phyloP scores from a whole-genome alignment of 2,329 filamentous ascomycete genomes.

The Cladosporium oxysporum region DNA sequence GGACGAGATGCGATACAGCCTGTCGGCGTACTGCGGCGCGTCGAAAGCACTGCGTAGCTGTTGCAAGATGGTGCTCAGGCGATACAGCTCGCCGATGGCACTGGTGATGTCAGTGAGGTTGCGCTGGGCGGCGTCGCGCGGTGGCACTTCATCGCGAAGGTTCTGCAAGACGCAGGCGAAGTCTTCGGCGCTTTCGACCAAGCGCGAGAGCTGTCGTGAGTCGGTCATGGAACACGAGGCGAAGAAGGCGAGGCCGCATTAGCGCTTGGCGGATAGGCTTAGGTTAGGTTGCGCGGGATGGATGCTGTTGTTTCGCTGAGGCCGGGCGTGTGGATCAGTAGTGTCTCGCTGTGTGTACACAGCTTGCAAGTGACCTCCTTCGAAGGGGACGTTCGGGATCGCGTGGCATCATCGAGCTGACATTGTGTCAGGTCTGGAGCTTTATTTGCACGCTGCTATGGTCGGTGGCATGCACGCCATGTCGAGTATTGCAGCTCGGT shows the following conservation, averaged over 20 bases:
- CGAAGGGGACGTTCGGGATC: neutral
- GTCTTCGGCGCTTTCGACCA: conserved; percentile 54
- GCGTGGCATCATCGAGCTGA: conserved; percentile 2
- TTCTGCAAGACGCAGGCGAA: conserved; percentile 52
- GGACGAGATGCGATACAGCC: conserved; percentile 43
- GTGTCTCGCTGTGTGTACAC: neutral
- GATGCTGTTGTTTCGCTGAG: neutral
- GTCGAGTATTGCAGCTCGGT: conserved; percentile 7
- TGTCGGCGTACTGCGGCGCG: conserved; percentile 42
- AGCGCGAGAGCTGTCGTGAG: conserved; percentile 33
- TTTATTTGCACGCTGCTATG: neutral
- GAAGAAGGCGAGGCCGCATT: conserved; percentile 9
- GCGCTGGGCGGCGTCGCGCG: conserved; percentile 30
- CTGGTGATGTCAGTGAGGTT: conserved; percentile 55
- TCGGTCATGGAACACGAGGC: conserved; percentile 12
- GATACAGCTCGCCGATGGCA: conserved; percentile 57
- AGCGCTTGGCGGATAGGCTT: neutral
- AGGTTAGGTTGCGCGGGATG: neutral
- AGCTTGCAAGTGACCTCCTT: neutral
- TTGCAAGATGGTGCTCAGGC: conserved; percentile 54
- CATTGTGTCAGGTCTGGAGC: neutral
- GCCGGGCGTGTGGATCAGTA: neutral
- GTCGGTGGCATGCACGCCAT: neutral
- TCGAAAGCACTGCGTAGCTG: conserved; percentile 49
- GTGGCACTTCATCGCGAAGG: conserved; percentile 43